A percentile compares a stretch with the other conserved stretches of the same genome.
Evolutionary conservation across 331 rosid genomes (phyloP).

Genomic region (Telfairia occidentalis): DNA sequence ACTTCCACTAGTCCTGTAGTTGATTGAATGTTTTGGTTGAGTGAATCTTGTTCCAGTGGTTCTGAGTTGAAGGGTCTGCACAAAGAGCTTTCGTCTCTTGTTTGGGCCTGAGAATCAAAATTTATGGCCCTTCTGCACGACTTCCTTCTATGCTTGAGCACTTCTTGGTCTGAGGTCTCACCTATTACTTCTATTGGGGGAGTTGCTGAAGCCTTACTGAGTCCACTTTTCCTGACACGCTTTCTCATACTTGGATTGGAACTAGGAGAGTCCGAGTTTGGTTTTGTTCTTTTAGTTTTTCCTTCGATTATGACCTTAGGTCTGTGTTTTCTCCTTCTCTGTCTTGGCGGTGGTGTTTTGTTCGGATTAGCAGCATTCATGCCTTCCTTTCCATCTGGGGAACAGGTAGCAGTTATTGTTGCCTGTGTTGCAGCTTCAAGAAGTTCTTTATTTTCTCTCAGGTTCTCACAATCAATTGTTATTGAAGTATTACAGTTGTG

Average conservation of each 20-base stretch:
- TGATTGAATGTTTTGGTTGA: slow-evolving; percentile 16
- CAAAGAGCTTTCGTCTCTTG: slow-evolving; percentile 25
- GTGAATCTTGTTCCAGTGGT: slow-evolving; percentile 4
- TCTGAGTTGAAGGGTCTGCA: slow-evolving; percentile 14
- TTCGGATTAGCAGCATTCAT: slow-evolving; percentile 19
- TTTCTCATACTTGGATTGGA: slow-evolving; percentile 43
- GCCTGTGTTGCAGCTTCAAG: slow-evolving; percentile 18
- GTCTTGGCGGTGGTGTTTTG: slow-evolving; percentile 44
- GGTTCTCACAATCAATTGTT: slow-evolving; percentile 18
- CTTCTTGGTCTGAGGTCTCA: slow-evolving; percentile 23
- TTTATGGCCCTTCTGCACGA: slow-evolving; percentile 48
- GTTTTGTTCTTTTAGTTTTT: slow-evolving; percentile 40
- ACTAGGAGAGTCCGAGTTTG: slow-evolving; percentile 31
- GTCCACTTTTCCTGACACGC: slow-evolving; percentile 51
- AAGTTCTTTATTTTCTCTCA: slow-evolving; percentile 21
- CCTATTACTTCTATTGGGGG: slow-evolving; percentile 26
- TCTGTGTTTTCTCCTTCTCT: slow-evolving; percentile 61
- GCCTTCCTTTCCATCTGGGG: slow-evolving; percentile 25
- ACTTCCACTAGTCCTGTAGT: slow-evolving; percentile 14
- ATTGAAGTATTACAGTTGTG: slow-evolving; percentile 16
- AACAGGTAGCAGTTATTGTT: slow-evolving; percentile 23
- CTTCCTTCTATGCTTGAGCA: slow-evolving; percentile 18
- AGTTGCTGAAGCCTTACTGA: slow-evolving; percentile 22
- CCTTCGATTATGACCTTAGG: slow-evolving; percentile 80
- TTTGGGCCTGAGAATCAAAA: slow-evolving; percentile 30